phyloP scores from a whole-genome alignment of 192 early-diverging fungal genomes.

The Chytriomyces hyalinus region DNA sequence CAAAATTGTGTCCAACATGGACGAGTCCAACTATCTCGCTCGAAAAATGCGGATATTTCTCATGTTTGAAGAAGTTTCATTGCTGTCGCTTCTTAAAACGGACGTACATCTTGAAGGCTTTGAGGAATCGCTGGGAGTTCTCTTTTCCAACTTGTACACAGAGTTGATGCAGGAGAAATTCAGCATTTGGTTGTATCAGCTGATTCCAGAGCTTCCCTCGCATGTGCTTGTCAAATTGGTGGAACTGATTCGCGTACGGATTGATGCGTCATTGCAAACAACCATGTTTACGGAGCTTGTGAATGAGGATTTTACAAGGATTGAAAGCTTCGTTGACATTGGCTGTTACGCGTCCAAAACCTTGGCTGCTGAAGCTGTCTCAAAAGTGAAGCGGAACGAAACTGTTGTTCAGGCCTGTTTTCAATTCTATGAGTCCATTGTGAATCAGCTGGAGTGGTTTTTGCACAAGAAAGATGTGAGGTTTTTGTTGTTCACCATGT shows the following conservation, averaged over 20 bases:
- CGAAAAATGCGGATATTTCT: slow-evolving; percentile 14
- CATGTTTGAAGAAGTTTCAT: slow-evolving; percentile 16
- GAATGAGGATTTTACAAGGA: not conserved
- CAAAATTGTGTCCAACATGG: not conserved
- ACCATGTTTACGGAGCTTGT: not conserved
- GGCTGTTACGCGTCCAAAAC: slow-evolving; percentile 20
- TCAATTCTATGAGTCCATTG: slow-evolving; percentile 15
- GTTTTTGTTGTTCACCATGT: not conserved
- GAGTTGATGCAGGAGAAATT: not conserved
- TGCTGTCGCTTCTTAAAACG: slow-evolving; percentile 10
- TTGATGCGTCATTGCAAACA: slow-evolving; percentile 9
- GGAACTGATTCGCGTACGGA: not conserved
- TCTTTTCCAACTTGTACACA: not conserved
- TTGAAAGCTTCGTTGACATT: slow-evolving; percentile 15
- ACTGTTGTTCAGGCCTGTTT: slow-evolving; percentile 3
- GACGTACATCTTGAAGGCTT: slow-evolving; percentile 3
- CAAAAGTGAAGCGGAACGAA: not conserved
- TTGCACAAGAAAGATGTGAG: slow-evolving; percentile 18
- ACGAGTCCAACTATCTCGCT: slow-evolving; percentile 1
- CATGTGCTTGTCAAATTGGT: not conserved
- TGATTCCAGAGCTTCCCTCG: slow-evolving; percentile 22
- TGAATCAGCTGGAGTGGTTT: slow-evolving; percentile 32
- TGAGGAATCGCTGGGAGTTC: not conserved
- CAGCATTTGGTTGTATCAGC: slow-evolving; percentile 14
- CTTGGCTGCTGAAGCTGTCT: not conserved